Conservation (phyloP, 441 rosid species). For the Eugenia klotzschiana region DNA sequence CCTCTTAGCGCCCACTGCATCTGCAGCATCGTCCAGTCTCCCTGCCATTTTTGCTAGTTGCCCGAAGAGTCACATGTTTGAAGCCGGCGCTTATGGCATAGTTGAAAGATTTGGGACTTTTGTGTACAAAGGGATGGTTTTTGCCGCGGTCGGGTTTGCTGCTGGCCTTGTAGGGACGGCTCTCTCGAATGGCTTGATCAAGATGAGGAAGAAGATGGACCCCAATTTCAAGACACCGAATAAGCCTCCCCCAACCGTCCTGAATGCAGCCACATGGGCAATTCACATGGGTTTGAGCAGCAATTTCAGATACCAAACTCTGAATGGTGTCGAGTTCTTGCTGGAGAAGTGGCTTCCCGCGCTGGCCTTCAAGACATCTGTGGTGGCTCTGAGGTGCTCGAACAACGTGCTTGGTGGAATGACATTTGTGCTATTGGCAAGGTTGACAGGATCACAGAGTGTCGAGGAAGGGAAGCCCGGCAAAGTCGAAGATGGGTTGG, state of each 20-base stretch:
- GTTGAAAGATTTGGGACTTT: conserved; percentile 57
- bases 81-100: conserved; percentile 42
- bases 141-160: conserved; percentile 80
- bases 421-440: conserved; percentile 77
- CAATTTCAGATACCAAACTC: conserved; percentile 80
- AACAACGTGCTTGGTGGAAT: conserved; percentile 84
- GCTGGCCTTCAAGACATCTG: conserved; percentile 62
- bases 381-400: conserved; percentile 55
- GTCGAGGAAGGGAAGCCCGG: conserved; percentile 17
- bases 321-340: conserved; percentile 47
- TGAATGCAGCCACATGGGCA: conserved; percentile 87
- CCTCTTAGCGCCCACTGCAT: conserved; percentile 58
- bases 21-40: conserved; percentile 25
- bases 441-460: conserved; percentile 82
- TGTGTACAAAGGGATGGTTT: conserved; percentile 60
- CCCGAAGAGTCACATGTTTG: conserved; percentile 77
- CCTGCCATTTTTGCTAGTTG: conserved; percentile 59
- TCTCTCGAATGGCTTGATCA: conserved; percentile 66
- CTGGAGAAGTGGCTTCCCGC: conserved; percentile 34
- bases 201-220: conserved; percentile 88
- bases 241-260: conserved; percentile 75
- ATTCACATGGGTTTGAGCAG: conserved; percentile 88
- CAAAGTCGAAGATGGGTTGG: conserved; percentile 7
- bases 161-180: conserved; percentile 88
- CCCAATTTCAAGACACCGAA: conserved; percentile 80